phyloP scores from a whole-genome alignment of 2,329 filamentous ascomycete species.

The Rhynchosporium agropyri region DNA sequence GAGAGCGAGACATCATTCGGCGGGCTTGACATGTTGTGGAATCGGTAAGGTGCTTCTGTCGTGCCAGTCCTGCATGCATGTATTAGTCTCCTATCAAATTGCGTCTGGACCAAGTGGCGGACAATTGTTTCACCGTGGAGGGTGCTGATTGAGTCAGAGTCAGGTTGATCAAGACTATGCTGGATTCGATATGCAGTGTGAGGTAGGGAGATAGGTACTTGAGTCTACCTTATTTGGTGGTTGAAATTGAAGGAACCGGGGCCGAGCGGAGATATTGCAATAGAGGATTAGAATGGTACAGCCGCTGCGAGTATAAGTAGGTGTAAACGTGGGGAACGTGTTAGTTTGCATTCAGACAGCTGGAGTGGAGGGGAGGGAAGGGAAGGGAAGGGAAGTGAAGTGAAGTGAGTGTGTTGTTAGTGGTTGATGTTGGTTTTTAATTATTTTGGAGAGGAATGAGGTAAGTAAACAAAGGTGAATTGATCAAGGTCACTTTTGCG shows the following conservation, averaged over 20 bases:
- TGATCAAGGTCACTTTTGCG: background rate
- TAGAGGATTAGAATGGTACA: background rate
- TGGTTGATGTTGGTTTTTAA: background rate
- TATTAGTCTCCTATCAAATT: constrained; percentile 7
- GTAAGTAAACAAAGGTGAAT: constrained; percentile 12
- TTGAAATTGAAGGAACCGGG: constrained; percentile 4
- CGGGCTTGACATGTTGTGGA: constrained; percentile 18
- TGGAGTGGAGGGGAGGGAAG: too few species aligned
- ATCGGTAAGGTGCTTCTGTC: background rate
- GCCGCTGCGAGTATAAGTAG: background rate
- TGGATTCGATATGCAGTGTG: background rate
- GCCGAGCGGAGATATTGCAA: background rate
- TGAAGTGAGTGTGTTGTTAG: background rate
- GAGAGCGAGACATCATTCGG: constrained; percentile 27
- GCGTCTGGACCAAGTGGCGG: too few species aligned
- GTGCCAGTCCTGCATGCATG: constrained; percentile 2
- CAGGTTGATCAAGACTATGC: constrained; percentile 19
- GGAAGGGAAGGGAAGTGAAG: too few species aligned
- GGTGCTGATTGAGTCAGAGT: constrained; percentile 9
- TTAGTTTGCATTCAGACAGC: background rate
- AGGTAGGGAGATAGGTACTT: constrained; percentile 2
- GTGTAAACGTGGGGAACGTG: background rate
- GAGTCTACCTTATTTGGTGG: constrained; percentile 1
- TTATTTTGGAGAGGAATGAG: constrained; percentile 1
- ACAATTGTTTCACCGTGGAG: too few species aligned